Evolutionary conservation across 2,329 filamentous ascomycete species (phyloP), one percentile per base, ranked within the genome.

Genomic region (Escovopsis sp.): DNA sequence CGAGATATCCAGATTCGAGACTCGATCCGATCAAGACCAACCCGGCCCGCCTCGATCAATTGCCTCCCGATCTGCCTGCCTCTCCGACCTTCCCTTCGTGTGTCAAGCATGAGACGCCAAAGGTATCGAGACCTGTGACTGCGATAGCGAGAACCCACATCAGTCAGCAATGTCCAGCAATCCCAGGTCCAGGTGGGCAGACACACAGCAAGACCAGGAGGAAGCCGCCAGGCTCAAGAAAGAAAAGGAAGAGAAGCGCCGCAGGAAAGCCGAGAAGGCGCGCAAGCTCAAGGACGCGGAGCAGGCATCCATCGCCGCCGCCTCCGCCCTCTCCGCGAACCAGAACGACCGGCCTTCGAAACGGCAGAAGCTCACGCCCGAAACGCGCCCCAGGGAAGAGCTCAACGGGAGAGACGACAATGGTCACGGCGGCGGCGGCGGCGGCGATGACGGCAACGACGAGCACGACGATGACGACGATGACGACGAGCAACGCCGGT

Each of bases 221-320:
- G 70, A 81, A 36, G 80, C 85, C 46, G 78, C 79, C 18, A 77
- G 79, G 55, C 71, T 78, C 43, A 89, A 82, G 62, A 74, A 70
- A 48, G 85, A 91, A 58, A 95, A 89, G 64, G 86, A 94, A 62
- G 82, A 87, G 55, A 94, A 91, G 70, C 86, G 83, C 63, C 80
- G 83, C 40, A 66, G 77, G 40, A 95, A 91, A 61, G 81, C 79
- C 26, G 82, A 88, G 57, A 93, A 87, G 61, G 82, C 84, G 51
- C 79, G 77, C 45, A 75, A 75, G 54, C 69, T 75, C 33, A 77
- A 84, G 49, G 73, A 62, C 44, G 48, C 55, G 38, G 52, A 49
- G 39, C 54, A 57, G 43, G 56, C 62, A 47, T 63, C 63, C 34
- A 59, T 59, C 32, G 53, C 56, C 11, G 52, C 57, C 2, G 52